Evolutionary conservation across 805 yeast genomes (phyloP).

Genomic region (Komagataella kurtzmanii): DNA sequence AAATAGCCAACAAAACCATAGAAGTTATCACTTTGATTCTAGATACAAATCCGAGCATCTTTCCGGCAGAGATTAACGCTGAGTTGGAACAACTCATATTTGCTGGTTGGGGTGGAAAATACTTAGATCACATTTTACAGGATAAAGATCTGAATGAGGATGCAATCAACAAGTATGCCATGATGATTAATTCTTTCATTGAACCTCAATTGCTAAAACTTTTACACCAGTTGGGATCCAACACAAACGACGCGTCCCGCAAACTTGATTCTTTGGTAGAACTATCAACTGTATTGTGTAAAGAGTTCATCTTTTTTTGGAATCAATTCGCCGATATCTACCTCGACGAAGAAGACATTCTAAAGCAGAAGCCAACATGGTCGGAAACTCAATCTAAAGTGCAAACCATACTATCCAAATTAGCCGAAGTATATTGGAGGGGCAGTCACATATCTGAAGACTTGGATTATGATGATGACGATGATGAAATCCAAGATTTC

Average conservation of each 20-base stretch:
- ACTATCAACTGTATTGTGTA: not conserved
- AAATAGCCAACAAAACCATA: conserved; percentile 13
- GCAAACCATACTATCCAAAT: conserved; percentile 27
- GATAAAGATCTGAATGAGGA: conserved; percentile 22
- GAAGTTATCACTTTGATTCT: conserved; percentile 27
- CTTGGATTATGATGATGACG: conserved; percentile 9
- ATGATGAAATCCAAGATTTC: conserved; percentile 34
- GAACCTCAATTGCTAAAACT: conserved; percentile 12
- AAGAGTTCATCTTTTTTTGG: conserved; percentile 55
- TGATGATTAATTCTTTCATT: conserved; percentile 29
- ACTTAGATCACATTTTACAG: conserved; percentile 16
- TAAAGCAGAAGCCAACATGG: conserved; percentile 4
- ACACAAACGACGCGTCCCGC: not conserved
- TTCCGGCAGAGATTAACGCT: conserved; percentile 17
- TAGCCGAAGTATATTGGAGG: conserved; percentile 54
- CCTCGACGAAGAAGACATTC: conserved; percentile 30
- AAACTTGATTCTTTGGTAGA: not conserved
- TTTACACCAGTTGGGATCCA: not conserved
- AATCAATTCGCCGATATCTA: conserved; percentile 46
- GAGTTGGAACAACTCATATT: conserved; percentile 23
- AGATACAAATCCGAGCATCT: conserved; percentile 30
- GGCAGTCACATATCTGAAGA: conserved; percentile 37
- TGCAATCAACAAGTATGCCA: conserved; percentile 24
- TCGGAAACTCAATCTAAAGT: conserved; percentile 15
- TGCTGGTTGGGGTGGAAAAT: conserved; percentile 28